phyloP scores from a whole-genome alignment of 768 basidiomycete species.

The Tulasnella sp. region DNA sequence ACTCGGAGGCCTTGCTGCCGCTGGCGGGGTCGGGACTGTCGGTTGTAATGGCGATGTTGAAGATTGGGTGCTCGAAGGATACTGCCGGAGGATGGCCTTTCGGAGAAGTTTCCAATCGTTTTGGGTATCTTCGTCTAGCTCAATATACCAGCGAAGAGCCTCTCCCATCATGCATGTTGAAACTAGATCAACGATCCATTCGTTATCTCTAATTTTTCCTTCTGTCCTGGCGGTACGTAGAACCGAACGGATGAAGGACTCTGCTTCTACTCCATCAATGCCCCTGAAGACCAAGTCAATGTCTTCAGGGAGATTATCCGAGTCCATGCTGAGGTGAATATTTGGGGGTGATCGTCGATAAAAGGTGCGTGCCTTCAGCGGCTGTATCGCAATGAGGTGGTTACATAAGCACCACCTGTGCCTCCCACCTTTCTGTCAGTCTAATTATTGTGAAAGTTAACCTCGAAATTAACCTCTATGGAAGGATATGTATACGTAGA shows the following conservation, averaged over 20 bases:
- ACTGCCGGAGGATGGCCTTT: neutral
- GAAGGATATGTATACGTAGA: no score
- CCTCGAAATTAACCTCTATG: neutral
- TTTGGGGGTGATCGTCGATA: neutral
- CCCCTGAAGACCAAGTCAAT: neutral
- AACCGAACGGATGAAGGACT: neutral
- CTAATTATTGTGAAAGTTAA: neutral
- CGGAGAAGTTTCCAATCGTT: neutral
- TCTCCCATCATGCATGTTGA: neutral
- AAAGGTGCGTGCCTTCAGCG: no score
- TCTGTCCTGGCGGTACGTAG: neutral
- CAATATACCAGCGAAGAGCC: neutral
- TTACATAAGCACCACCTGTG: neutral
- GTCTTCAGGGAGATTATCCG: neutral
- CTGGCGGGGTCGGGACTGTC: no score
- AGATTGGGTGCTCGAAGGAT: neutral
- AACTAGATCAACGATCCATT: neutral
- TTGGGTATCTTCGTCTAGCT: neutral
- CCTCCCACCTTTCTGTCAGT: neutral
- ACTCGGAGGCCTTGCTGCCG: no score
- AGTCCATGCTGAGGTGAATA: neutral
- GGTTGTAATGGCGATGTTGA: no score
- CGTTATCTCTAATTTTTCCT: neutral
- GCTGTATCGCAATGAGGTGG: no score
- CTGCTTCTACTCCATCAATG: neutral